These are phyloP conservation scores for Schizosaccharomyces octosporus DNA, from an alignment of 805 yeast genomes.

Conservation along the genomic window DNA sequence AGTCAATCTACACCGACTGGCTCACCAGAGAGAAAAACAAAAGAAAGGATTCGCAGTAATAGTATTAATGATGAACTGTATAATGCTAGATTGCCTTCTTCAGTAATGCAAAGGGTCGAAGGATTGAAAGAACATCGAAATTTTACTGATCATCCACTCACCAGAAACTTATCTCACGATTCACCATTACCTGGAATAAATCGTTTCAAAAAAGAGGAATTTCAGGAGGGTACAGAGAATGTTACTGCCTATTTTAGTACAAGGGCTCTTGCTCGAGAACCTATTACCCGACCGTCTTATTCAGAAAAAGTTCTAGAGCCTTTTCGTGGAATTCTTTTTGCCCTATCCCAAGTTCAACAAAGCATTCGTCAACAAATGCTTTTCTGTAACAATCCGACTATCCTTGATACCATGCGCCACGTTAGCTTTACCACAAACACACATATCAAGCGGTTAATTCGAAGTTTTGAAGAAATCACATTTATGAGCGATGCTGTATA, in stretches of 20 bases:
- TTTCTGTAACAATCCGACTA: slow-evolving; percentile 30
- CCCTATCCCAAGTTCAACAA: slow-evolving; percentile 40
- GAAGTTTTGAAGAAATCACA: slow-evolving; percentile 6
- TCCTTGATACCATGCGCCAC: slow-evolving; percentile 22
- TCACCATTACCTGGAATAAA: neutral
- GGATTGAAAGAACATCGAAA: neutral
- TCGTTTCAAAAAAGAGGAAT: neutral
- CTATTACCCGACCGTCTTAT: neutral
- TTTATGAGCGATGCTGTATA: slow-evolving; percentile 10
- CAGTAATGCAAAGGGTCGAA: neutral
- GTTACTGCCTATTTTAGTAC: neutral
- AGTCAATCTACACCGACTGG: neutral
- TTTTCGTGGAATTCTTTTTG: slow-evolving; percentile 35
- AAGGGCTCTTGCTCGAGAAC: neutral
- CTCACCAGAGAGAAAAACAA: neutral
- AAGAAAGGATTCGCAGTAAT: neutral
- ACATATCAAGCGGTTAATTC: slow-evolving; percentile 17
- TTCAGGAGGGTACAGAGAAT: neutral
- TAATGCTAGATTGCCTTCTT: neutral
- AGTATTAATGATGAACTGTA: neutral
- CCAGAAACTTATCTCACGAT: neutral
- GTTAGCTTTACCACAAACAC: slow-evolving; percentile 27
- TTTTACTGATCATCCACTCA: neutral
- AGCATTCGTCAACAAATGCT: slow-evolving; percentile 32
- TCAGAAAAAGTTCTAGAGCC: slow-evolving; percentile 14